Evolutionary conservation across 73 alveolate species (phyloP), one percentile per base, ranked within the genome.

Genomic region (Urostyla sp.): DNA sequence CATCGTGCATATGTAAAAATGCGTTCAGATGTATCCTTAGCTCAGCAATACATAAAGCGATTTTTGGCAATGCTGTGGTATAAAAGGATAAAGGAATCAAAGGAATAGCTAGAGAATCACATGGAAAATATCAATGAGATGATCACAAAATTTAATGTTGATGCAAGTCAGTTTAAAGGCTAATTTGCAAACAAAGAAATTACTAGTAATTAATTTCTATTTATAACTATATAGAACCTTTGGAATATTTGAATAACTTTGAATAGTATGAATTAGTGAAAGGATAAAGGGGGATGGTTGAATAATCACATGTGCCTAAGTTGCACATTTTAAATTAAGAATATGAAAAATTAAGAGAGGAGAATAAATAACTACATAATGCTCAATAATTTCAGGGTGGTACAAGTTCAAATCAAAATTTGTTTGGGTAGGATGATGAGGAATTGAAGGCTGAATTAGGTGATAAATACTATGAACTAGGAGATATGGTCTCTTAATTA

Each of bases 61-160:
- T 77, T 46, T 44, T 73, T 60, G 28, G 87, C 94, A 7, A 86
- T 86, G 94, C 75, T 57, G 26, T 86, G 94, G 94, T 76, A 72
- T 32, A 53, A 54, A 30, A 44, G 73, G 0, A 49, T 86, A 10
- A 76, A 67, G 56, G 82, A 78, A 20, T 20, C 60, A 40, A 86
- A 86, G 45, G 60, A 76, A 32, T 15, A 37, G 10, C 73, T 86
- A 2, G 90, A 86, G 38, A 56, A 48, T 34, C 80, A 58, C 50
- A 38, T 86, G 0, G 78, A 35, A 35, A 20, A 40, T 15, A 86
- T 86, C 46, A 67, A 78, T 37, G 80, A 74, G 18, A 31, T 77
- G 75, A 78, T 86, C 52, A 31, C 46, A n/a, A 76, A 86, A 54
- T 81, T 60, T 50, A 86, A 86, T 34, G 26, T 51, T 36, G 94